Evolutionary conservation across 495 filamentous ascomycete species (phyloP).

Genomic region (Aspergillus asperescens): DNA sequence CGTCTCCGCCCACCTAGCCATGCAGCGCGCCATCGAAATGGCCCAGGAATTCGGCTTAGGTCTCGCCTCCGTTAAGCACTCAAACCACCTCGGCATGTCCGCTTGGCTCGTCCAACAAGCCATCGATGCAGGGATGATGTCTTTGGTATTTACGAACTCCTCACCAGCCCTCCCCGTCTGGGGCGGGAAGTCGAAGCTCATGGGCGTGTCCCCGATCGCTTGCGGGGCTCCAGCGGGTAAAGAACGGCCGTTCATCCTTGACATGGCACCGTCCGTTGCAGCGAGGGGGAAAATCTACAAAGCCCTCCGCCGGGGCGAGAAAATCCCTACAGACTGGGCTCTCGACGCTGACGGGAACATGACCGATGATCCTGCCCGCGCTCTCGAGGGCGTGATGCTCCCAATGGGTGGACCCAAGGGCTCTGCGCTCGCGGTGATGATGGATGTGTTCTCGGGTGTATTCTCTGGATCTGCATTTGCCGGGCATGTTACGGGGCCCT

Average conservation of each 20-base stretch:
- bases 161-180: constrained; percentile 69
- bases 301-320: constrained; percentile 63
- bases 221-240: constrained; percentile 63
- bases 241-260: constrained; percentile 59
- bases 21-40: constrained; percentile 59
- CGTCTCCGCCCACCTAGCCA: constrained; percentile 57
- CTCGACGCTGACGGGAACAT: constrained; percentile 62
- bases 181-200: constrained; percentile 60
- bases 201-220: constrained; percentile 75
- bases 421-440: constrained; percentile 67
- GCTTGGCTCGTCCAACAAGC: constrained; percentile 75
- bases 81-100: constrained; percentile 78
- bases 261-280: constrained; percentile 72
- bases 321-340: constrained; percentile 70
- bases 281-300: constrained; percentile 75
- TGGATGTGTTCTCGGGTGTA: constrained; percentile 80
- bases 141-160: constrained; percentile 73
- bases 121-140: constrained; percentile 65
- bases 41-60: constrained; percentile 64
- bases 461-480: constrained; percentile 66
- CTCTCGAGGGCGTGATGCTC: constrained; percentile 67
- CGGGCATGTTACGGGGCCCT: constrained; percentile 64
- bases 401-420: constrained; percentile 79
- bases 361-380: constrained; percentile 62
- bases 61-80: constrained; percentile 65